phyloP scores from a whole-genome alignment of 768 basidiomycete genomes.

The Bullera alba region DNA sequence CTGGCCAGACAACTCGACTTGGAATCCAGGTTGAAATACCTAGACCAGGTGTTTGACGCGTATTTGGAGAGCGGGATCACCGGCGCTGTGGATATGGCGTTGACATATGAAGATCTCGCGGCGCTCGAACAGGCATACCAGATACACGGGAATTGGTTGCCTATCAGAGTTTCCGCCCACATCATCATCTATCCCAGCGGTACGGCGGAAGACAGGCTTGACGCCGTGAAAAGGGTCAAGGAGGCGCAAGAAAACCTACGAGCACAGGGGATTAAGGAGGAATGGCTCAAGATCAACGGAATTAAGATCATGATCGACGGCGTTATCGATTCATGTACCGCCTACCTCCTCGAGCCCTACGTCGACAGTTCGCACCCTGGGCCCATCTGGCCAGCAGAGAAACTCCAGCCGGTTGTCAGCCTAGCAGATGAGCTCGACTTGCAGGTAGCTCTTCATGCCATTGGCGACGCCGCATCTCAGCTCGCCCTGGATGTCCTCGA shows the following conservation, averaged over 20 bases:
- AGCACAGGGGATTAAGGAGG: background rate
- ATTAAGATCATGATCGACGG: constrained; percentile 29
- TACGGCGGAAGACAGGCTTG: constrained; percentile 5
- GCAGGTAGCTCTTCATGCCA: too few relatives aligned
- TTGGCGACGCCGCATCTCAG: too few relatives aligned
- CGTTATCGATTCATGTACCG: constrained; percentile 21
- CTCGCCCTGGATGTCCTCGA: too few relatives aligned
- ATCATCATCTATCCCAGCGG: constrained; percentile 11
- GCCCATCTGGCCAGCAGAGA: constrained; percentile 17
- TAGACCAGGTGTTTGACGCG: too few relatives aligned
- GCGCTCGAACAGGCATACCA: constrained; percentile 14
- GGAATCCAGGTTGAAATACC: too few relatives aligned
- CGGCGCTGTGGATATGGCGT: too few relatives aligned
- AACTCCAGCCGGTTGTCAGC: constrained; percentile 8
- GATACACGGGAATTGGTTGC: constrained; percentile 6
- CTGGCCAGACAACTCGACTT: too few relatives aligned
- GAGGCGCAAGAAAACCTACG: constrained; percentile 7
- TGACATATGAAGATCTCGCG: constrained; percentile 9
- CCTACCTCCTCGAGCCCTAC: constrained; percentile 18
- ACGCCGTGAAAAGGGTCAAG: constrained; percentile 4
- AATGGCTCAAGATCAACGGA: constrained; percentile 13
- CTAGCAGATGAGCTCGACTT: too few relatives aligned
- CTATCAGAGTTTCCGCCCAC: constrained; percentile 11
- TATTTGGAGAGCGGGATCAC: too few relatives aligned
- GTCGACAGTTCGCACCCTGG: constrained; percentile 5